phyloP scores from a whole-genome alignment of 2,329 filamentous ascomycete species.

The Beauveria sp. region DNA sequence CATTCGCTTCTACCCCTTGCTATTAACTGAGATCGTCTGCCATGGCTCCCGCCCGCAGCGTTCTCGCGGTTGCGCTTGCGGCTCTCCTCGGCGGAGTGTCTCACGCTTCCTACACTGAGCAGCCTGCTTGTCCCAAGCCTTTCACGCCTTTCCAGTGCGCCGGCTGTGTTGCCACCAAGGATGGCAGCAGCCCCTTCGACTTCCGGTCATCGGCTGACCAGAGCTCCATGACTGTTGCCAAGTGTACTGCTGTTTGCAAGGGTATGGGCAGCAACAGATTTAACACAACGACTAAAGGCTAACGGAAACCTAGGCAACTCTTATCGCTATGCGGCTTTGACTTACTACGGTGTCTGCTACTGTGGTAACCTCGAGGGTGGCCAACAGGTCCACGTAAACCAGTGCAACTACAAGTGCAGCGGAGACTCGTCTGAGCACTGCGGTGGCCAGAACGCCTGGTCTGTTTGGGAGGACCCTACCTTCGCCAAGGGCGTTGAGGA shows the following conservation, averaged over 20 bases:
- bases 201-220: slow-evolving; percentile 32
- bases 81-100: slow-evolving; percentile 16
- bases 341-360: slow-evolving; percentile 46
- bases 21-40: background rate
- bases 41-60: slow-evolving; percentile 8
- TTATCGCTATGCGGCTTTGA: slow-evolving; percentile 43
- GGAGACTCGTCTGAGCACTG: slow-evolving; percentile 38
- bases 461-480: slow-evolving; percentile 42
- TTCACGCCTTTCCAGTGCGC: slow-evolving; percentile 39
- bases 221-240: slow-evolving; percentile 38
- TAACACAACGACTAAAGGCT: background rate
- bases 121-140: slow-evolving; percentile 36
- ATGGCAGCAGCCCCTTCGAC: slow-evolving; percentile 26
- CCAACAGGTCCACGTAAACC: slow-evolving; percentile 41
- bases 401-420: slow-evolving; percentile 51
- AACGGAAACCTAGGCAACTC: slow-evolving; percentile 31
- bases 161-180: slow-evolving; percentile 42
- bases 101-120: slow-evolving; percentile 12
- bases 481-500: slow-evolving; percentile 36
- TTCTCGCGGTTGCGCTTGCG: slow-evolving; percentile 14
- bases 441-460: slow-evolving; percentile 39
- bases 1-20: background rate
- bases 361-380: slow-evolving; percentile 43
- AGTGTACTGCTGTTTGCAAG: slow-evolving; percentile 43
- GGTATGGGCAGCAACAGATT: slow-evolving; percentile 21